phyloP scores from a whole-genome alignment of 129 eudicot species.

The Silybum marianum region DNA sequence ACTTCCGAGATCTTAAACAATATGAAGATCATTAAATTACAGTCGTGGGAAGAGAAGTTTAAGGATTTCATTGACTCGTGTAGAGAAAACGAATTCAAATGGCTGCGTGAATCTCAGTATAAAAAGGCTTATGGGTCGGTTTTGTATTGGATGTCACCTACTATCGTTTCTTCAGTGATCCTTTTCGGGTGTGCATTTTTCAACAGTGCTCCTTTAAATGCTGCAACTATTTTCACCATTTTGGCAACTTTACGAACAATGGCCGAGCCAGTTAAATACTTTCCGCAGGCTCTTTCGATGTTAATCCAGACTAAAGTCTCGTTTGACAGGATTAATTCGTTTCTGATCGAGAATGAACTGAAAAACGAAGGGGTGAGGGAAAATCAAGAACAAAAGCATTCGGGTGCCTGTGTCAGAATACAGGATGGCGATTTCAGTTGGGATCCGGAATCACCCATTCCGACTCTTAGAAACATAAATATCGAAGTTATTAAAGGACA shows the following conservation, averaged over 20 bases:
- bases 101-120: constrained; percentile 50
- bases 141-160: constrained; percentile 70
- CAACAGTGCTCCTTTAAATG: constrained; percentile 54
- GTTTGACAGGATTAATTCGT: constrained; percentile 52
- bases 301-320: constrained; percentile 63
- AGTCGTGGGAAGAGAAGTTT: constrained; percentile 68
- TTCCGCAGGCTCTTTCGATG: constrained; percentile 63
- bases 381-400: background rate
- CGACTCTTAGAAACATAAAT: constrained; percentile 38
- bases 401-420: constrained; percentile 33
- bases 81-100: constrained; percentile 54
- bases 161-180: constrained; percentile 57
- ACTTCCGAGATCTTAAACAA: constrained; percentile 66
- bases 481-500: constrained; percentile 42
- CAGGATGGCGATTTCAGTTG: constrained; percentile 55
- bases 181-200: constrained; percentile 53
- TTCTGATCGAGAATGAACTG: constrained; percentile 59
- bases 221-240: constrained; percentile 60
- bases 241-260: constrained; percentile 54
- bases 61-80: constrained; percentile 39
- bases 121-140: constrained; percentile 42
- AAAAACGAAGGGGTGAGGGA: constrained; percentile 24
- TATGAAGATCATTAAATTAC: constrained; percentile 76
- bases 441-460: constrained; percentile 47
- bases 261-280: constrained; percentile 61